Base-by-base conservation (phyloP, 2,329 filamentous ascomycete species). In the Phaeosphaeria sp. region DNA sequence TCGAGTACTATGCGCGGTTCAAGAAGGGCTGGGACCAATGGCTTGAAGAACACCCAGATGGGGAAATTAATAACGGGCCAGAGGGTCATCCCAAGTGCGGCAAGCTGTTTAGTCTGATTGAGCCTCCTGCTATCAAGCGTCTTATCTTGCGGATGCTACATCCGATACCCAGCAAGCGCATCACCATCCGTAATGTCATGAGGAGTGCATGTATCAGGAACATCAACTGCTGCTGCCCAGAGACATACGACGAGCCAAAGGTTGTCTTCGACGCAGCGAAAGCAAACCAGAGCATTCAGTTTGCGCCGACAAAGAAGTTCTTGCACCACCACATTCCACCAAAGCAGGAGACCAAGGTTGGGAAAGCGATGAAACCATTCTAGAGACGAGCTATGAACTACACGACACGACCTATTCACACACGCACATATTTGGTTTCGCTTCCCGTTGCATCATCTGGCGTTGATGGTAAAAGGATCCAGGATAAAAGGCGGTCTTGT, bases 81-180 rank as follows among this genome's bases (percentile, higher is more conserved):
- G 71, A 75, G 9, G 86, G 88, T 54, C 89, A 91, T 66, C 91
- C 91, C 17, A 83, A 84, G 60, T 86, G 89, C 60, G 78, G 82
- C 25, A 84, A 86, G 17, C 84, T 93, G 39, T 91, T 95, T 74
- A 78, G 81, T 17, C 80, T 93, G 62, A 88, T 88, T 67, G 88
- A 90, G 27, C 86, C 87, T 1, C 86, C 87, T 2, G 59, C 73
- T 1, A 82, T 93, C 55, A 88, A 89, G 57, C 87, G 89, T 11
- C 79, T 96, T 4, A 78, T 96, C 11, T 79, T 95, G 50, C 88
- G 86, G 73, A 96, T 97, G 92, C 83, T 96, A 30, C 88, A 96
- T 74, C 92, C 92, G 0, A 81, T 93, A 64, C 91, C 93, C 0
- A 76, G 79, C 7, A 87, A 87, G 72, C 89, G 93, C 43, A 87